Evolutionary conservation across 305 asterid species (phyloP), one percentile per base, ranked within the genome.

Genomic region (Fraxinus platypoda): DNA sequence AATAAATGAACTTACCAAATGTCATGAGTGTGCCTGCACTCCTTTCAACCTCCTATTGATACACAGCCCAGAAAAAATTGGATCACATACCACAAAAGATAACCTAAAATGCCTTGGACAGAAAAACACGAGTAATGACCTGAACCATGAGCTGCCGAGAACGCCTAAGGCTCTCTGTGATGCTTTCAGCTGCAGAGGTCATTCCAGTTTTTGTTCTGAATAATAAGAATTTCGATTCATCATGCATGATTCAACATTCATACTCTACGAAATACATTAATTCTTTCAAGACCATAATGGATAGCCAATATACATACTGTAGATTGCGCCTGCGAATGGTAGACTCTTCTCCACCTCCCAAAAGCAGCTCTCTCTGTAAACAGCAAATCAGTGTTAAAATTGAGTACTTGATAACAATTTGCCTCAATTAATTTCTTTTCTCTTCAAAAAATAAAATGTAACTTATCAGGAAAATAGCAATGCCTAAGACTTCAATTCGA

Each of bases 281-380:
- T 13, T 70, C 78, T 75, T 52, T 59, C 35, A 71, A 62, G 8
- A 23, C 31, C 49, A 35, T 68, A 57, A 34, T 15, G 23, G 3
- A 79, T 66, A 83, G 70, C 59, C 71, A 86, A 5, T 83, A 43
- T 70, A 89, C 95, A 66, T 87, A 94, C 98, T 92, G 98, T 57
- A 96, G 89, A 87, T 93, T 92, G 76, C 94, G 97, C 87, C 98
- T 91, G 73, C 97, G 95, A 81, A 90, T 85, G 66, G 98, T 96
- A 72, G 99, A 96, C 87, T 96, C 99, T 89, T 88, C 97, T 54
- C 99, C 99, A 84, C 98, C 98, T 82, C 99, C 99, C 87, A 96
- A 84, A 81, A 96, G 97, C 73, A 94, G 95, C 88, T 93, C 95
- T 86, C 99, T 90, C 99, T 94, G 93, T 66, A 86, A 88, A 79